These are phyloP conservation scores for Carnegiea gigantea DNA, from an alignment of 179 eudicot genomes.

Conservation along the genomic window DNA sequence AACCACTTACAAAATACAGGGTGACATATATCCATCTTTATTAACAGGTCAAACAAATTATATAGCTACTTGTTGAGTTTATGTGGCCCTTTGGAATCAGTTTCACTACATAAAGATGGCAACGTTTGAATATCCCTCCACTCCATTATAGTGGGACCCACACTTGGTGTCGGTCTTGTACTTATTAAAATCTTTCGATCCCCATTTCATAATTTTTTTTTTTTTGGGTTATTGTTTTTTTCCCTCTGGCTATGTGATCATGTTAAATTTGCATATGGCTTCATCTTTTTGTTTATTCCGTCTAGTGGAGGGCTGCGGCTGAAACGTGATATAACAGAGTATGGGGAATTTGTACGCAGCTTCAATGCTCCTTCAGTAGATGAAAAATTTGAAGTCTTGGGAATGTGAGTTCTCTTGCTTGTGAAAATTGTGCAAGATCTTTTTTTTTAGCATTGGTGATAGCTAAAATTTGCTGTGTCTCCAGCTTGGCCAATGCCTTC, in stretches of 20 bases:
- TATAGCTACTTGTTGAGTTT: too few relatives aligned
- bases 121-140: background rate
- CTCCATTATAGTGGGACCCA: background rate
- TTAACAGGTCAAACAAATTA: too few relatives aligned
- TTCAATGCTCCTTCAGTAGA: constrained; percentile 94
- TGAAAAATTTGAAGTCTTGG: constrained; percentile 89
- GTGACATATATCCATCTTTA: too few relatives aligned
- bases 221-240: background rate
- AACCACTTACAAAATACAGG: background rate
- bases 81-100: background rate
- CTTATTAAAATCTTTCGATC: background rate
- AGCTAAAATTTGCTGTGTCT: constrained; percentile 15
- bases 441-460: background rate
- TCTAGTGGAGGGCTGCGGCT: constrained; percentile 89
- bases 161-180: background rate
- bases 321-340: constrained; percentile 98
- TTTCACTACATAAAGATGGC: background rate
- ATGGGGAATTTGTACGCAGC: constrained; percentile 91
- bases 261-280: background rate
- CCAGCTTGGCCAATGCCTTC: constrained; percentile 96
- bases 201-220: background rate
- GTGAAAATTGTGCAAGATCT: background rate
- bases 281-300: constrained; percentile 20
- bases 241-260: background rate
- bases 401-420: constrained; percentile 69